Evolutionary conservation across 495 filamentous ascomycete species (phyloP).

Genomic region (Penicillium robsamsonii): DNA sequence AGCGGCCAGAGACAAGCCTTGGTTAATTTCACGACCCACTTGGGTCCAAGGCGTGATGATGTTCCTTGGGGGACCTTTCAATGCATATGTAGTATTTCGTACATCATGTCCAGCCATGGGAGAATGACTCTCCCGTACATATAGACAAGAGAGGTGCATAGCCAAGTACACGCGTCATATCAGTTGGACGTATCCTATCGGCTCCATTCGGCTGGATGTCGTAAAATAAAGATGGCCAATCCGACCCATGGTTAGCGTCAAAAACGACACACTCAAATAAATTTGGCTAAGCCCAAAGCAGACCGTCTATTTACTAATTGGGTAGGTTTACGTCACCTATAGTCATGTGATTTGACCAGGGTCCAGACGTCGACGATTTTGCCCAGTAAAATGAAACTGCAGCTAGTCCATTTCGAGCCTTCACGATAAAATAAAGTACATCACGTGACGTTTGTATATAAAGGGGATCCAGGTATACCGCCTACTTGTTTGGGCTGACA

Average conservation of each 20-base stretch:
- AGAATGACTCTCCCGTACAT: background rate
- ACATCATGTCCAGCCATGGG: background rate
- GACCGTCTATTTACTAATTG: background rate
- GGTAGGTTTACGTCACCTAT: background rate
- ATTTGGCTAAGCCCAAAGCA: constrained; percentile 6
- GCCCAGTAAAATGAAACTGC: background rate
- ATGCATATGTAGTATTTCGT: background rate
- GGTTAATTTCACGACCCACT: constrained; percentile 23
- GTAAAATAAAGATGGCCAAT: constrained; percentile 6
- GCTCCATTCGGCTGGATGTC: background rate
- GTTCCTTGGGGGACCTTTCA: background rate
- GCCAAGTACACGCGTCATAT: constrained; percentile 3
- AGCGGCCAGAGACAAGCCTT: constrained; percentile 27
- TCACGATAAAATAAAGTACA: background rate
- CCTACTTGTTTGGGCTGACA: background rate
- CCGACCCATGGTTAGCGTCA: constrained; percentile 6
- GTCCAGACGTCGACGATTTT: background rate
- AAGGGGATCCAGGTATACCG: background rate
- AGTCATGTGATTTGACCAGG: background rate
- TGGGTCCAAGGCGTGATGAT: constrained; percentile 8
- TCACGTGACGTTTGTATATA: background rate
- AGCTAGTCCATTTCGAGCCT: background rate
- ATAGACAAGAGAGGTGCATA: no score
- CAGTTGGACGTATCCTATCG: background rate
- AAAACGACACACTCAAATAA: background rate